phyloP scores from a whole-genome alignment of 495 filamentous ascomycete species.

The Aspergillus bridgeri region DNA sequence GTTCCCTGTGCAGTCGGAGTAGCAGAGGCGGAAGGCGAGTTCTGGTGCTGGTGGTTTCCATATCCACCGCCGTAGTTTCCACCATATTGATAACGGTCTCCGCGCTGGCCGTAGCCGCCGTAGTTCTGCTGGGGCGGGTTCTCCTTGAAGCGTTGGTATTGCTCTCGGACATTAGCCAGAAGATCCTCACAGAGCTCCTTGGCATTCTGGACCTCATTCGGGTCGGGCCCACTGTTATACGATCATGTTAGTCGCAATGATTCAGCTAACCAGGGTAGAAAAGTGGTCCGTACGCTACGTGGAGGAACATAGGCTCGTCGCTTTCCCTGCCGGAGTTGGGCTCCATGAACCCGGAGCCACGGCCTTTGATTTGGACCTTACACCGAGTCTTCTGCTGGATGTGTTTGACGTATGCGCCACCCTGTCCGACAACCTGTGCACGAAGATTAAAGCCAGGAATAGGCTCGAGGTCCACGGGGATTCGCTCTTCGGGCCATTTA shows the following conservation, averaged over 20 bases:
- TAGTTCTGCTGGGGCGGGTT: conserved; percentile 69
- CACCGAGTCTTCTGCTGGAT: conserved; percentile 93
- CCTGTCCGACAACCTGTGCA: conserved; percentile 91
- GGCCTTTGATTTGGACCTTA: conserved; percentile 95
- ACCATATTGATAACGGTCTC: conserved; percentile 29
- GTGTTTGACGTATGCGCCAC: conserved; percentile 92
- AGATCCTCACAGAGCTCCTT: conserved; percentile 87
- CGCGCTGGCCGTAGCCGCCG: conserved; percentile 49
- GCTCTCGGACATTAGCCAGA: conserved; percentile 72
- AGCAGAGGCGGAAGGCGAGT: conserved; percentile 39
- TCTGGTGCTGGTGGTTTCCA: conserved; percentile 37
- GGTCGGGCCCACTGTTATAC: conserved; percentile 72
- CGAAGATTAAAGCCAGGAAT: conserved; percentile 95
- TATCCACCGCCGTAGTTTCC: conserved; percentile 31
- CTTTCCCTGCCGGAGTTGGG: conserved; percentile 77
- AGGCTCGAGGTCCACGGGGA: conserved; percentile 84
- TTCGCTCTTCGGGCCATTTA: conserved; percentile 97
- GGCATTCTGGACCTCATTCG: conserved; percentile 77
- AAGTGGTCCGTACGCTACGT: conserved; percentile 67
- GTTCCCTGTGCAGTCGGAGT: conserved; percentile 32
- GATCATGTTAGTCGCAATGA: conserved; percentile 26
- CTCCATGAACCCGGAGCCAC: conserved; percentile 93
- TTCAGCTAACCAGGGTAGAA: neutral
- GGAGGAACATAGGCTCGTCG: conserved; percentile 92
- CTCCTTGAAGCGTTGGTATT: conserved; percentile 87